These are phyloP conservation scores for Pythium pectinolyticum DNA, from an alignment of 352 stramenopile genomes.

Conservation along the genomic window DNA sequence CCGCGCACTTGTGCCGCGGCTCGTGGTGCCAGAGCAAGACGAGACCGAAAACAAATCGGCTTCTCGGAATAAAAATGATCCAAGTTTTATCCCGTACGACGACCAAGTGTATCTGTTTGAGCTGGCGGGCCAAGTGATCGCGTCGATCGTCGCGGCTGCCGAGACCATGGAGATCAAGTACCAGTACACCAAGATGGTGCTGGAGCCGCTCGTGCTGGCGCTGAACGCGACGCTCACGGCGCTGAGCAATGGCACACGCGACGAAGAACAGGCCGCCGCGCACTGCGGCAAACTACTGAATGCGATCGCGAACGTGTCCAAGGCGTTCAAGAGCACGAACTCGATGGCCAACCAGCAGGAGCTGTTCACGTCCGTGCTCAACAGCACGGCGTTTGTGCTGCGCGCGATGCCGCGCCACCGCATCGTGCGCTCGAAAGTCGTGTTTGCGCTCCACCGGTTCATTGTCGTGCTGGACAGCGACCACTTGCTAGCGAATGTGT, in stretches of 20 bases:
- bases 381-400: conserved; percentile 57
- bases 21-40: conserved; percentile 51
- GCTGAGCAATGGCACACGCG: conserved; percentile 28
- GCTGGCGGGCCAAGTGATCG: conserved; percentile 80
- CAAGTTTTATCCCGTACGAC: conserved; percentile 61
- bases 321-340: conserved; percentile 75
- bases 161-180: conserved; percentile 69
- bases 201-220: conserved; percentile 68
- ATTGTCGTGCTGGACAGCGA: conserved; percentile 71
- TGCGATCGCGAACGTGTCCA: conserved; percentile 79
- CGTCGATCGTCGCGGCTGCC: conserved; percentile 39
- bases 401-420: conserved; percentile 46
- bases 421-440: conserved; percentile 74
- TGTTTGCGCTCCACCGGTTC: conserved; percentile 79
- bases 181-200: conserved; percentile 69
- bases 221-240: conserved; percentile 53
- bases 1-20: conserved; percentile 57
- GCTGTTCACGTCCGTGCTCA: conserved; percentile 74
- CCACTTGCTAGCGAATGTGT: conserved; percentile 64
- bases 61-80: conserved; percentile 44
- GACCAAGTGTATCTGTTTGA: conserved; percentile 89
- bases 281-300: conserved; percentile 65
- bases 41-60: conserved; percentile 34
- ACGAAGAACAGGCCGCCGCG: conserved; percentile 50
- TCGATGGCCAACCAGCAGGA: conserved; percentile 78